Base-by-base conservation (phyloP, 2,329 filamentous ascomycete genomes). In the Diaporthe batatas region DNA sequence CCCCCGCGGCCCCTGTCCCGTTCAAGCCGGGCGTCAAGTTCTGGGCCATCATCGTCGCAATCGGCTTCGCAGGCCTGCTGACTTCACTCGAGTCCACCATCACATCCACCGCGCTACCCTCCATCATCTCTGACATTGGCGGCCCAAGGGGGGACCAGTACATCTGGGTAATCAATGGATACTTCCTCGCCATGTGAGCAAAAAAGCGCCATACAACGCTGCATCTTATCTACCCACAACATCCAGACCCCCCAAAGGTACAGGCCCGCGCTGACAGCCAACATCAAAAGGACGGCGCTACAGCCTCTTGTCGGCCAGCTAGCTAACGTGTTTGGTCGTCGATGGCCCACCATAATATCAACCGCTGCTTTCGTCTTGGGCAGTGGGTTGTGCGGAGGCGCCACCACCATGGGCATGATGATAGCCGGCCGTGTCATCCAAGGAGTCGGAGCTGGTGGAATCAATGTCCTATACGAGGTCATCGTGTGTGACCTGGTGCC, bases 231-330 rank as follows among this genome's bases (percentile, higher is more conserved):
- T 39, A 10, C 36, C 36, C 36, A 39, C 11, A 10, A 36, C 34
- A 11, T 36, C 11, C 10, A 36, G 34, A 49, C 7, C 12, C 36
- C 36, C 11, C 34, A 6, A 2, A 3, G n/a, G 6, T 8, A 21
- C 12, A 29, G 12, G 18, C 12, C 29, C 62, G 18, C 18, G 54
- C 68, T 62, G 36, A 62, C 54, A 18, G 49, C 23, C 23, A 25
- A 14, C 23, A 39, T 21, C 23, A 7, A 21, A 21, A 76, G 76
- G n/a, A 70, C 76, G 36, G 11, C 36, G 10, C 79, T 88, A 2
- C 86, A 87, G 67, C 88, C 88, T 0, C 75, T 89, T 0, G 85
- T 84, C 55, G 86, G 86, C 0, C 86, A 89, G 74, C 74, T 87
- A 0, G 69, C 74, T 1, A 67, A 74, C 29, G 55, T 76, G n/a